These are phyloP conservation scores for Tothia fuscella DNA, from an alignment of 2,329 filamentous ascomycete species.

Conservation along the genomic window DNA sequence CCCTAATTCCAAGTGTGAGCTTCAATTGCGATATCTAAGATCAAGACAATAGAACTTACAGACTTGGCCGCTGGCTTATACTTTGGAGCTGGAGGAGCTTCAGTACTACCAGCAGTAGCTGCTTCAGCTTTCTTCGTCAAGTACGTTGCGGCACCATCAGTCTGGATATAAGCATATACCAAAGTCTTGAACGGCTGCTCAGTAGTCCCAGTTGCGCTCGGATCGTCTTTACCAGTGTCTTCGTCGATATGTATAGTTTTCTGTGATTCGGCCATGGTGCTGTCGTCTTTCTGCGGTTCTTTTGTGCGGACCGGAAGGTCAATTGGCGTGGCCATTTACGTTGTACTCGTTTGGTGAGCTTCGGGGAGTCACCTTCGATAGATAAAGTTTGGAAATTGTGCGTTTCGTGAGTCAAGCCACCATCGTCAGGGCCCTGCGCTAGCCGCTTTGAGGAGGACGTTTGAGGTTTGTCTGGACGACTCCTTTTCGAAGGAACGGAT, in stretches of 20 bases:
- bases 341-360: too few relatives aligned
- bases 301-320: constrained; percentile 4
- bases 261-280: constrained; percentile 6
- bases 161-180: constrained; percentile 63
- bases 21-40: neutral
- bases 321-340: too few relatives aligned
- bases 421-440: too few relatives aligned
- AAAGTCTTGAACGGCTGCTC: constrained; percentile 71
- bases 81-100: constrained; percentile 16
- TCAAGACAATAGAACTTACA: constrained; percentile 3
- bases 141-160: constrained; percentile 51
- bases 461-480: too few relatives aligned
- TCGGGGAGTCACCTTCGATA: too few relatives aligned
- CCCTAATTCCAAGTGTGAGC: constrained; percentile 30
- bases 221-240: constrained; percentile 61
- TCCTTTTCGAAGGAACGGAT: too few relatives aligned
- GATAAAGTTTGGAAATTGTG: too few relatives aligned
- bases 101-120: constrained; percentile 24
- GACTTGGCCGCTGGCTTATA: constrained; percentile 54
- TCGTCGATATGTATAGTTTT: constrained; percentile 62
- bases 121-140: constrained; percentile 47
- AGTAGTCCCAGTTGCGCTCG: constrained; percentile 53
- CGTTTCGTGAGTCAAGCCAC: too few relatives aligned
- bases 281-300: neutral
- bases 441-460: too few relatives aligned